Conservation (phyloP, 1,284 basidiomycete species). For the Anthracocystis walkeri region DNA sequence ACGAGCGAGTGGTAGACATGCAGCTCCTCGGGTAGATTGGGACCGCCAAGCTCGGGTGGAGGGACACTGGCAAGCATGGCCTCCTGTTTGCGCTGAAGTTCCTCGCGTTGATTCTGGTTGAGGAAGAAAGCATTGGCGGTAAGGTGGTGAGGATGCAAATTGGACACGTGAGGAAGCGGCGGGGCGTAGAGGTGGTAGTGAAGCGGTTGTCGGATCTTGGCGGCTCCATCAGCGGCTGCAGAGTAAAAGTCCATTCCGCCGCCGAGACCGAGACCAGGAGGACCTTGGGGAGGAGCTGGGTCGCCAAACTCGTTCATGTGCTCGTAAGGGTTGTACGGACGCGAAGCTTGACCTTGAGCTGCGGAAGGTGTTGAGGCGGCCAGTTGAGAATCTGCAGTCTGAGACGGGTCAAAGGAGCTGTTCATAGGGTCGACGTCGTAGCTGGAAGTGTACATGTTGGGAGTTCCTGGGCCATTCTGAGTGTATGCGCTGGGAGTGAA, state of each 20-base stretch:
- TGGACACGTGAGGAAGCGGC: conserved; percentile 74
- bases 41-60: conserved; percentile 69
- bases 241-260: conserved; percentile 51
- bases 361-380: conserved; percentile 23
- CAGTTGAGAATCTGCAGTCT: conserved; percentile 27
- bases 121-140: conserved; percentile 74
- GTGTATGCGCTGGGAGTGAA: conserved; percentile 22
- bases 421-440: conserved; percentile 29
- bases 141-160: conserved; percentile 71
- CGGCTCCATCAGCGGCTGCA: conserved; percentile 31
- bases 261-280: conserved; percentile 43
- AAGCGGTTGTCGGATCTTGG: conserved; percentile 72
- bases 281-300: conserved; percentile 33
- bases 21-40: conserved; percentile 83
- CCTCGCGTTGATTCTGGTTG: conserved; percentile 81
- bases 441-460: conserved; percentile 32
- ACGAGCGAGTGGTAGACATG: conserved; percentile 91
- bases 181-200: conserved; percentile 91
- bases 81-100: conserved; percentile 84
- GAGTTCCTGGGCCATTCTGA: conserved; percentile 26
- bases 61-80: conserved; percentile 74
- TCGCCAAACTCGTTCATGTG: conserved; percentile 63
- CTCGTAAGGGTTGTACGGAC: conserved; percentile 59
- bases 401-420: conserved; percentile 34
- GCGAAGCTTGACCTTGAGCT: conserved; percentile 11